Evolutionary conservation across 169 alveolate species (phyloP).

Genomic region (Plasmodium gonderi): DNA sequence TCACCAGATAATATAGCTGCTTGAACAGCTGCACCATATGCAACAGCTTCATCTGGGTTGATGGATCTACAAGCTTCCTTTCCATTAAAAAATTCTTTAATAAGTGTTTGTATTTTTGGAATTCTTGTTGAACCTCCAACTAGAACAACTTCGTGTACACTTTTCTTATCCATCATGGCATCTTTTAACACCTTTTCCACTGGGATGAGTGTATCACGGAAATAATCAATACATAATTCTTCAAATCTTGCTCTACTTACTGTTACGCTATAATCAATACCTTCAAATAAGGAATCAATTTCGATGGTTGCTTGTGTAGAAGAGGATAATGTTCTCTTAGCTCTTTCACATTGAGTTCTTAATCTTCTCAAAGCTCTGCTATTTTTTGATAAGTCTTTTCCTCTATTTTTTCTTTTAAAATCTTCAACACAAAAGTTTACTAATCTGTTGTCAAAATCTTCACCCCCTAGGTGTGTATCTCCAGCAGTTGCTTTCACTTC

Average conservation of each 20-base stretch:
- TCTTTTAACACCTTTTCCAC: conserved; percentile 97
- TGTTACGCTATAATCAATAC: conserved; percentile 95
- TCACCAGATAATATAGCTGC: conserved; percentile 95
- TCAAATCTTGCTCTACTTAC: conserved; percentile 98
- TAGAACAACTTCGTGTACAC: conserved; percentile 96
- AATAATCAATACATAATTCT: conserved; percentile 95
- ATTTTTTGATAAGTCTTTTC: conserved; percentile 90
- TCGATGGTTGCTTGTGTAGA: conserved; percentile 97
- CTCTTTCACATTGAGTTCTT: conserved; percentile 98
- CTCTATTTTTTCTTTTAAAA: conserved; percentile 94
- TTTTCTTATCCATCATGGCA: conserved; percentile 93
- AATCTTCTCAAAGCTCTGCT: conserved; percentile 95
- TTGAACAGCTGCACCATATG: conserved; percentile 97
- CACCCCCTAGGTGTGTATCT: conserved; percentile 99
- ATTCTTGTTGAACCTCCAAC: conserved; percentile 99
- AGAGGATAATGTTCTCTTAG: conserved; percentile 97
- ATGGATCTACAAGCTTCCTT: conserved; percentile 93
- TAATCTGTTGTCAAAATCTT: conserved; percentile 98
- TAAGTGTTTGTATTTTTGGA: conserved; percentile 94
- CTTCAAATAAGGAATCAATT: conserved; percentile 95
- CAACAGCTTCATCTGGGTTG: conserved; percentile 97
- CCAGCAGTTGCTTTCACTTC: conserved; percentile 99
- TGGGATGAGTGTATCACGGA: conserved; percentile 96
- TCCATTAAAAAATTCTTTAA: conserved; percentile 94
- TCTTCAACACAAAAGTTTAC: conserved; percentile 96